Evolutionary conservation across 2,329 filamentous ascomycete species (phyloP).

Genomic region (Zasmidium cellare): DNA sequence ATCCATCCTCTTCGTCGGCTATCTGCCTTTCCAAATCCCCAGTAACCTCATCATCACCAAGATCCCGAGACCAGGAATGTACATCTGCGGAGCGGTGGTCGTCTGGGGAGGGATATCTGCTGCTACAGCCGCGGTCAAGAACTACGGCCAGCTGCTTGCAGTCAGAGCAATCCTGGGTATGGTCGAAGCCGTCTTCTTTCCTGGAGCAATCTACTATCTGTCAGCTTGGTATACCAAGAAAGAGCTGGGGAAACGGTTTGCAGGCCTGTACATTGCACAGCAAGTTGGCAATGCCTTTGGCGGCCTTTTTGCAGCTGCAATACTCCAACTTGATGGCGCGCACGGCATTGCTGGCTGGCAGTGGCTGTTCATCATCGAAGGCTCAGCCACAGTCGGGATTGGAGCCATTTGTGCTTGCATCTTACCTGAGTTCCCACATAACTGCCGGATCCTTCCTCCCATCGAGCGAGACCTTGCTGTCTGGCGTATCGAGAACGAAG

Average conservation of each 20-base stretch:
- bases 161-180: conserved; percentile 38
- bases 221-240: conserved; percentile 42
- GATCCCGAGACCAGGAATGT: conserved; percentile 39
- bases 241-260: conserved; percentile 39
- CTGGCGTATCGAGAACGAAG: conserved; percentile 32
- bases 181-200: conserved; percentile 36
- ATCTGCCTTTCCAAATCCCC: conserved; percentile 40
- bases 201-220: conserved; percentile 44
- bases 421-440: conserved; percentile 38
- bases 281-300: conserved; percentile 32
- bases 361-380: conserved; percentile 31
- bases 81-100: conserved; percentile 37
- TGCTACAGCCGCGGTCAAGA: conserved; percentile 36
- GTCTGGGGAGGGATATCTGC: conserved; percentile 36
- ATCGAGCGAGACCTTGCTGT: conserved; percentile 29
- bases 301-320: conserved; percentile 17
- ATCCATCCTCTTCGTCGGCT: conserved; percentile 23
- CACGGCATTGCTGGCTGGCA: conserved; percentile 35
- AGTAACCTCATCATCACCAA: conserved; percentile 48
- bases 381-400: conserved; percentile 15
- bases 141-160: conserved; percentile 35
- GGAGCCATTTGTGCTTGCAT: conserved; percentile 10
- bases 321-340: conserved; percentile 27
- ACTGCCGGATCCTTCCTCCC: conserved; percentile 26
- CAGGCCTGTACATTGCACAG: conserved; percentile 38